Conservation (phyloP, 805 yeast genomes). For the Clavispora vitiphila region DNA sequence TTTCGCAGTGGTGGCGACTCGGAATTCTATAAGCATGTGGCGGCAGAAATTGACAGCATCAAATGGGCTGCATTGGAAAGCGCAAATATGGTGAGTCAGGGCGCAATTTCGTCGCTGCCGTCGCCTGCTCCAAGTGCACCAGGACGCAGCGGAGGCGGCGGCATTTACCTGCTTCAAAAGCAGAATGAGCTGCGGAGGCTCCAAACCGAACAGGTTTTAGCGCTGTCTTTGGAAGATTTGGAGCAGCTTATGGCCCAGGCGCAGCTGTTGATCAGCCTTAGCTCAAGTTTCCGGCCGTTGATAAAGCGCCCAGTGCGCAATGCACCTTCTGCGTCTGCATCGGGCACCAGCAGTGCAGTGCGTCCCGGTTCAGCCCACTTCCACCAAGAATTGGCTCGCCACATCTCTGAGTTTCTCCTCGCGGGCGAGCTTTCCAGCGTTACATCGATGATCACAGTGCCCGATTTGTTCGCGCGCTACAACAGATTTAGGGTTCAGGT, state of each 20-base stretch:
- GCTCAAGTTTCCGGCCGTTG: constrained; percentile 10
- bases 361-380: constrained; percentile 21
- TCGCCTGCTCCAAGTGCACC: not conserved
- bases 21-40: constrained; percentile 42
- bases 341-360: constrained; percentile 18
- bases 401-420: constrained; percentile 65
- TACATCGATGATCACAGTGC: constrained; percentile 36
- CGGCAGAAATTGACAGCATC: constrained; percentile 39
- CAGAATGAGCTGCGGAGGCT: constrained; percentile 49
- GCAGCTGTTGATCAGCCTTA: constrained; percentile 57
- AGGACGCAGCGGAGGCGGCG: constrained; percentile 39
- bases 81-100: constrained; percentile 19
- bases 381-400: constrained; percentile 69
- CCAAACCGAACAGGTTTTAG: constrained; percentile 57
- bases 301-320: constrained; percentile 4
- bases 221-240: constrained; percentile 69
- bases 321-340: constrained; percentile 11
- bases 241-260: constrained; percentile 76
- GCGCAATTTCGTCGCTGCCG: constrained; percentile 1
- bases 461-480: constrained; percentile 39
- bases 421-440: constrained; percentile 23
- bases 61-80: constrained; percentile 43
- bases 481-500: constrained; percentile 30
- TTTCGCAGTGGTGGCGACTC: constrained; percentile 70
- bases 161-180: constrained; percentile 67